phyloP scores from a whole-genome alignment of 1,139 yeast species.

The Entelexis sorbosivorans region DNA sequence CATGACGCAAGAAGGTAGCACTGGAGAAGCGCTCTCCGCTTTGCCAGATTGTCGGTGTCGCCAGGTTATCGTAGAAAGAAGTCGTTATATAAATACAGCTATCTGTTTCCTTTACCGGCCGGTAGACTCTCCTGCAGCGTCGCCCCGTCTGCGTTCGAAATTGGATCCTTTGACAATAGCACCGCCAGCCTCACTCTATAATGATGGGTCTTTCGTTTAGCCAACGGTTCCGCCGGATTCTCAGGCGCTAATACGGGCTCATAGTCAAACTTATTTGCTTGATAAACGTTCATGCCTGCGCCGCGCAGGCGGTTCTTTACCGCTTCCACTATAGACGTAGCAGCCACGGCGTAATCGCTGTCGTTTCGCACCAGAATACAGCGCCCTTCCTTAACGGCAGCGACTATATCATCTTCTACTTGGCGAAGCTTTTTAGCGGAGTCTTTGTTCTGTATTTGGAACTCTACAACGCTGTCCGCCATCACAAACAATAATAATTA shows the following conservation, averaged over 20 bases:
- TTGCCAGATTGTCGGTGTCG: too few relatives aligned
- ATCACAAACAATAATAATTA: not conserved
- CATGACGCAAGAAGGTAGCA: too few relatives aligned
- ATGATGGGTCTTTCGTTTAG: conserved; percentile 14
- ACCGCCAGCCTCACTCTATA: conserved; percentile 1
- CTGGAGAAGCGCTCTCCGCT: too few relatives aligned
- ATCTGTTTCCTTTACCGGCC: not conserved
- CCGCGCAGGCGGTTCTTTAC: conserved; percentile 9
- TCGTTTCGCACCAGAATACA: conserved; percentile 6
- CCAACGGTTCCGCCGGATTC: conserved; percentile 7
- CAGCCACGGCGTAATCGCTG: conserved; percentile 8
- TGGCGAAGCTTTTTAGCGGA: not conserved
- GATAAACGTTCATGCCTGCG: conserved; percentile 4
- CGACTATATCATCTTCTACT: not conserved
- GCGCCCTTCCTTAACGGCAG: not conserved
- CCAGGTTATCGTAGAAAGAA: too few relatives aligned
- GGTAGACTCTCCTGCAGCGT: not conserved
- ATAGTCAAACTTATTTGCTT: conserved; percentile 7
- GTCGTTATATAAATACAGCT: too few relatives aligned
- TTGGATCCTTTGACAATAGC: conserved; percentile 6
- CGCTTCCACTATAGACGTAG: conserved; percentile 9
- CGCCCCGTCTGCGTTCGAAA: not conserved
- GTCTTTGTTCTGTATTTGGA: not conserved
- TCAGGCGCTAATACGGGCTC: conserved; percentile 1
- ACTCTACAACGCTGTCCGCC: not conserved